Evolutionary conservation across 2,329 filamentous ascomycete genomes (phyloP), one percentile per base, ranked within the genome.

Genomic region (Fusarium multiceps): DNA sequence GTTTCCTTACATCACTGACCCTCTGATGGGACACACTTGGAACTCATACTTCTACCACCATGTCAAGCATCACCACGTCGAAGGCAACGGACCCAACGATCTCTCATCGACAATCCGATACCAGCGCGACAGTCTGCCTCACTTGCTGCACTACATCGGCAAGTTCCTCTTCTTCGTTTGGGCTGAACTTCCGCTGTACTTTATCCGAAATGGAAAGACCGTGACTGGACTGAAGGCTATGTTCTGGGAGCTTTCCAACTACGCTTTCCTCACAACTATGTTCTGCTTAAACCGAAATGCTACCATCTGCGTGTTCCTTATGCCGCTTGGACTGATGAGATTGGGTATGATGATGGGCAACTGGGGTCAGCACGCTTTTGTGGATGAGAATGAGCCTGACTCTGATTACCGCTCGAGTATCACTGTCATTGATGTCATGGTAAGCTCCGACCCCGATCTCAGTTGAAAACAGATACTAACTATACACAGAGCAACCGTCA

Each of bases 41-140:
- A 93, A 95, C 80, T 90, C 90, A 3, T 95, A 95, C 80, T 95
- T 87, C 77, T 94, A 93, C 76, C 92, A 95, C 76, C 92, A 95
- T 74, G 91, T 94, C 76, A 95, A 95, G 82, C 92, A 94, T 75
- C 92, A 95, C 76, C 92, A 95, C 71, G 89, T 94, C 58, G 92
- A 94, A 80, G 90, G 89, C 66, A 95, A 95, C 73, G 92, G 92
- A 0, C 91, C 92, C 0, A 86, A 90, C 48, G 92, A 95, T 74
- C 83, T 94, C 1, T 93, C 90, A 2, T 92, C 91, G 0, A 95
- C 92, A 1, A 86, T 95, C 40, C 86, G 90, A 16, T 94, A 92
- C 78, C 91, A 94, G 76, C 87, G 92, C 8, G 92, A 95, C 76
- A 86, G 87, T 56, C 64, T 89, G 3, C 80, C 80, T 66, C 82